Percentiles rank a stretch among this genome's conserved stretches.
Evolutionary conservation across 129 eudicot genomes (phyloP).

Genomic region (Chrysanthemum lavandulifolium): DNA sequence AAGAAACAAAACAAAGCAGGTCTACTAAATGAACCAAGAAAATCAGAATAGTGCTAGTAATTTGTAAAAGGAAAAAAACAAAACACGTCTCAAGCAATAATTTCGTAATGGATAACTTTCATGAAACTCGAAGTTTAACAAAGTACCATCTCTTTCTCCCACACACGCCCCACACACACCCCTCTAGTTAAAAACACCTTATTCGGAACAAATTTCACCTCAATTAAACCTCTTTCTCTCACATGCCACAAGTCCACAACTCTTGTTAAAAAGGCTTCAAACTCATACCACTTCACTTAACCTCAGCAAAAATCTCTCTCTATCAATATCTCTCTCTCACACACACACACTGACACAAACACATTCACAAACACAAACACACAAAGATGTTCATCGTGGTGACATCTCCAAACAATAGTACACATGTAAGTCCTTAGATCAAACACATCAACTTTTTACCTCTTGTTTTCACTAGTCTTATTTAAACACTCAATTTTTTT

Average conservation of each 20-base stretch:
- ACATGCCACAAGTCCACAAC: not conserved
- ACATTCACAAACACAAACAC: not conserved
- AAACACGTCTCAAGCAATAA: no score
- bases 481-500: not conserved
- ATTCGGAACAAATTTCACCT: no score
- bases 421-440: constrained; percentile 13
- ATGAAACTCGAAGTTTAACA: no score
- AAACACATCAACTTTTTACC: constrained; percentile 7
- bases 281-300: constrained; percentile 3
- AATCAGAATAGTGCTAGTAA: no score
- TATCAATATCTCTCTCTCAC: not conserved
- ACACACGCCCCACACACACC: no score
- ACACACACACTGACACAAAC: not conserved
- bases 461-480: constrained; percentile 1
- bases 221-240: no score
- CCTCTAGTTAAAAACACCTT: no score
- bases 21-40: no score
- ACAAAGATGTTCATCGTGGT: constrained; percentile 22
- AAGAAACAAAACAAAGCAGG: no score
- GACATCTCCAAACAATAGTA: constrained; percentile 22
- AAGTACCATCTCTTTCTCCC: no score
- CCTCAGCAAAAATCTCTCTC: constrained; percentile 15
- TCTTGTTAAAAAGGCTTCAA: constrained; percentile 21
- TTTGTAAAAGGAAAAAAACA: no score
- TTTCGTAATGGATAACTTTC: no score